A percentile compares a stretch with the other conserved stretches of the same genome.
phyloP scores from a whole-genome alignment of 208 protist genomes.

The Acanthamoeba lenticulata region DNA sequence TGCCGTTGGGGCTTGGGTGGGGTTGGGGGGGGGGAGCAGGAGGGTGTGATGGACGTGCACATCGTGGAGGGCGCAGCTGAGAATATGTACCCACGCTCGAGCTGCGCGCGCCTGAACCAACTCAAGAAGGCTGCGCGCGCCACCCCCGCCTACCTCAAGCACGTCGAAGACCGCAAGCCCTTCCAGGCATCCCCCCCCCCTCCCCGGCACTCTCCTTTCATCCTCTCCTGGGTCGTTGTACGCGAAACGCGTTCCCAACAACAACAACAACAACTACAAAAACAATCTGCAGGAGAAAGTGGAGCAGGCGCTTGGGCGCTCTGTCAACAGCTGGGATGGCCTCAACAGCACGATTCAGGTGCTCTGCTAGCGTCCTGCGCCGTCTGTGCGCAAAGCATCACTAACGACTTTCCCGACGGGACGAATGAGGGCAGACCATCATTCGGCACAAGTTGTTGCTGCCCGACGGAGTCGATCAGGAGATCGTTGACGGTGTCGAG shows the following conservation, averaged over 20 bases:
- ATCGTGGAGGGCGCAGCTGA: background rate
- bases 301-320: background rate
- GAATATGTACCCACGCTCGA: constrained; percentile 53
- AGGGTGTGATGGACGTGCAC: background rate
- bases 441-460: background rate
- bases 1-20: background rate
- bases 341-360: constrained; percentile 24
- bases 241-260: background rate
- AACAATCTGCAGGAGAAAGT: background rate
- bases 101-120: background rate
- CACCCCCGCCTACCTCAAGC: background rate
- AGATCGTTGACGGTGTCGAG: background rate
- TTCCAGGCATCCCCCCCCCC: background rate
- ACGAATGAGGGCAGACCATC: background rate
- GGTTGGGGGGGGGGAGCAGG: background rate
- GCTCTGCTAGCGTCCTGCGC: background rate
- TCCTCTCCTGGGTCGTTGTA: background rate
- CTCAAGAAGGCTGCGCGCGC: background rate
- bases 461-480: background rate
- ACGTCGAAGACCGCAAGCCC: background rate
- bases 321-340: background rate
- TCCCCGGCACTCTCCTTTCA: background rate
- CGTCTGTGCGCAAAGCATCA: background rate
- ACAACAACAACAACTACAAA: no score
- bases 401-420: no score